A percentile compares a stretch with the other conserved stretches of the same genome.
Evolutionary conservation across 192 early-diverging fungal genomes (phyloP).

Genomic region (Backusella westeae): DNA sequence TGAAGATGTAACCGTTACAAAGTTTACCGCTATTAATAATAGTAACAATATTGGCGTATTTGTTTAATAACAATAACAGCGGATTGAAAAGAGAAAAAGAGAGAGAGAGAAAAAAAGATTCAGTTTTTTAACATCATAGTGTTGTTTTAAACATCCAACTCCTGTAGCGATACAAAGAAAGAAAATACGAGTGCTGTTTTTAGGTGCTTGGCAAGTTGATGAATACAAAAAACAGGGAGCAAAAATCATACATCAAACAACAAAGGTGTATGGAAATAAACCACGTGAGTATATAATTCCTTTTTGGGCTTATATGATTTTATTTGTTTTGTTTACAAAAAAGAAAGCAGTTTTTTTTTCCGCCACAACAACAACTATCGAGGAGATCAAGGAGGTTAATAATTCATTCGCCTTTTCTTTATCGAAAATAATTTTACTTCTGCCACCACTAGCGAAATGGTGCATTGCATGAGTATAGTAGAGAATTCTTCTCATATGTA

Average conservation of each 20-base stretch:
- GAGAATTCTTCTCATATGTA: background rate
- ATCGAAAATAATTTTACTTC: background rate
- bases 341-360: background rate
- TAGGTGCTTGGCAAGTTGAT: background rate
- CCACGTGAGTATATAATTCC: background rate
- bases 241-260: background rate
- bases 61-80: background rate
- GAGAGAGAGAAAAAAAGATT: background rate
- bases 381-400: constrained; percentile 2
- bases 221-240: background rate
- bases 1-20: background rate
- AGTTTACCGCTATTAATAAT: background rate
- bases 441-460: background rate
- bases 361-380: background rate
- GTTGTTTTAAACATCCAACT: background rate
- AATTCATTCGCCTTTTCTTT: background rate
- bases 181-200: background rate
- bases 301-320: background rate
- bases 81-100: background rate
- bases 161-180: background rate
- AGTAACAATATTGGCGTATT: background rate
- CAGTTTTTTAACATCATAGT: background rate
- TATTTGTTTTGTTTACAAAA: constrained; percentile 5
- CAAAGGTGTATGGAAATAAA: constrained; percentile 1
- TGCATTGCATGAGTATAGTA: background rate